phyloP scores from a whole-genome alignment of 306 rosid genomes.

The Potentilla sterilis region DNA sequence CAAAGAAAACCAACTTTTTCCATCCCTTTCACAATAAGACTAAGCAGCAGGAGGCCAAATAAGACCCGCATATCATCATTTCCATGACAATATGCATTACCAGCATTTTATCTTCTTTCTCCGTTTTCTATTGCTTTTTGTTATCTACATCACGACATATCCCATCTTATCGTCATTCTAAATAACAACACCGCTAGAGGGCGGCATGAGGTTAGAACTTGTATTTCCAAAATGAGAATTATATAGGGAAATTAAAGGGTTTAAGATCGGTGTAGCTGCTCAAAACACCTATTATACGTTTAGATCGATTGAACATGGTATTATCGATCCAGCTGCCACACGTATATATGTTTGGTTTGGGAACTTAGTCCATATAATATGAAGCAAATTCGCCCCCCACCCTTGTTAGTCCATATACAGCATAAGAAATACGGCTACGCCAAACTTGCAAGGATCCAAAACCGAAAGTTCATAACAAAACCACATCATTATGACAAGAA shows the following conservation, averaged over 20 bases:
- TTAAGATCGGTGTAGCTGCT: no score
- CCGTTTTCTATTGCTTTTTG: background rate
- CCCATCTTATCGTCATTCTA: background rate
- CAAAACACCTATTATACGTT: no score
- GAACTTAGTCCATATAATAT: no score
- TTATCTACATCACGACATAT: background rate
- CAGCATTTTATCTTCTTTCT: background rate
- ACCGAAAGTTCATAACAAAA: background rate
- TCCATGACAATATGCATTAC: background rate
- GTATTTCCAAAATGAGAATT: background rate
- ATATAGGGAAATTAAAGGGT: background rate
- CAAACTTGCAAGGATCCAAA: conserved; percentile 4
- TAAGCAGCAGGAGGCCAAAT: background rate
- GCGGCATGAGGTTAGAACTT: background rate
- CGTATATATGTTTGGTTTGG: background rate
- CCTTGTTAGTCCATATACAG: no score
- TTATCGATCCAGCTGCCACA: background rate
- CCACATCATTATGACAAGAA: conserved; percentile 21
- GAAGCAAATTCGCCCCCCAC: no score
- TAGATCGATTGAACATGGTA: no score
- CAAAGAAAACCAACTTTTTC: background rate
- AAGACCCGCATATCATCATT: background rate
- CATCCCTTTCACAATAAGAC: background rate
- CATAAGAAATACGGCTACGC: background rate
- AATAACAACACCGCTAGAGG: no score